Conservation (phyloP, 2,329 filamentous ascomycete species). For the Sporothrix phasma region DNA sequence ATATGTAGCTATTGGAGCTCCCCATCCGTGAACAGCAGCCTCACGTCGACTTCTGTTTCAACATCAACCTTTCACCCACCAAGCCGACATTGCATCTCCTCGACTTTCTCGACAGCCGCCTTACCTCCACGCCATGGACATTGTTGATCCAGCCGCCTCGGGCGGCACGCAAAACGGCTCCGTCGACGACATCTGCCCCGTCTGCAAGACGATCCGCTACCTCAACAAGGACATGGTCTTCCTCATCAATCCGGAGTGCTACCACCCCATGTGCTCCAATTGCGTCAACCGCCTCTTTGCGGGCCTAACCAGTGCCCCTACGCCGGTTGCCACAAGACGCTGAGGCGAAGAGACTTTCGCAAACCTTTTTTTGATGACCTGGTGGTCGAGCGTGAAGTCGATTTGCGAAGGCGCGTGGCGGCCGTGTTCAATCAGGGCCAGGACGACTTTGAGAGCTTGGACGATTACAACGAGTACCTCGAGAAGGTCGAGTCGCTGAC, state of each 20-base stretch:
- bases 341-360: constrained; percentile 76
- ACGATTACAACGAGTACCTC: constrained; percentile 87
- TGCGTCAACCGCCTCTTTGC: constrained; percentile 94
- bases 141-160: not conserved
- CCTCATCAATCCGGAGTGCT: constrained; percentile 95
- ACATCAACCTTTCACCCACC: not conserved
- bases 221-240: constrained; percentile 91
- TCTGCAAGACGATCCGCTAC: constrained; percentile 95
- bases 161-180: constrained; percentile 17
- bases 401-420: constrained; percentile 73
- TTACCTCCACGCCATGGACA: not conserved
- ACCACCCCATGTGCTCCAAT: constrained; percentile 96
- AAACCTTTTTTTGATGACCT: constrained; percentile 86
- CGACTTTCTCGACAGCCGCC: not conserved
- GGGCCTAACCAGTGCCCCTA: constrained; percentile 85
- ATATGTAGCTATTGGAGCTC: not conserved
- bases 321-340: constrained; percentile 74
- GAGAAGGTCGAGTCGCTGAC: constrained; percentile 86
- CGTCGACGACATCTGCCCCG: constrained; percentile 68
- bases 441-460: constrained; percentile 79
- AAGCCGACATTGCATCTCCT: not conserved
- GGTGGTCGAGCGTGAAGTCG: constrained; percentile 80
- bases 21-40: not conserved
- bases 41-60: not conserved
- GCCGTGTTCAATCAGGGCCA: constrained; percentile 77